phyloP scores from a whole-genome alignment of 257 asterid species.

The Anisodus acutangulus region DNA sequence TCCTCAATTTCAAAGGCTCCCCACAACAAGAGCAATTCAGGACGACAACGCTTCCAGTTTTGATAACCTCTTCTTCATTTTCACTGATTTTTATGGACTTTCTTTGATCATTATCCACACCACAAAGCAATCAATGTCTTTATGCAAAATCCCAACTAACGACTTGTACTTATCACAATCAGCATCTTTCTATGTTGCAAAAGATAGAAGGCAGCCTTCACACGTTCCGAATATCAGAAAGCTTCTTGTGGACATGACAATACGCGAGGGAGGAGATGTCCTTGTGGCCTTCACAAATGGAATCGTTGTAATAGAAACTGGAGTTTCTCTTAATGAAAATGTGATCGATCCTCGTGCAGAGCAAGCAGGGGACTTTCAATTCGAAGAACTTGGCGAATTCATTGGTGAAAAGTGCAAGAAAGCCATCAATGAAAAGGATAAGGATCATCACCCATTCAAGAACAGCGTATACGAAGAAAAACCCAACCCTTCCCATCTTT shows the following conservation, averaged over 20 bases:
- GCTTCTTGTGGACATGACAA: slow-evolving; percentile 76
- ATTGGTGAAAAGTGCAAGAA: slow-evolving; percentile 61
- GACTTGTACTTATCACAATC: slow-evolving; percentile 54
- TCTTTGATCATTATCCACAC: slow-evolving; percentile 50
- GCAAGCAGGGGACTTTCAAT: slow-evolving; percentile 70
- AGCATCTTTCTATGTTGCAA: slow-evolving; percentile 62
- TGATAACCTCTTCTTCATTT: slow-evolving; percentile 48
- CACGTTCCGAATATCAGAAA: slow-evolving; percentile 74
- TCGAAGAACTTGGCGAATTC: slow-evolving; percentile 74
- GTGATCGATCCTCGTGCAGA: slow-evolving; percentile 81
- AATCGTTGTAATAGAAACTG: slow-evolving; percentile 67
- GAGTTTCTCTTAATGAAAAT: slow-evolving; percentile 54
- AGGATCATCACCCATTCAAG: slow-evolving; percentile 77
- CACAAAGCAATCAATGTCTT: slow-evolving; percentile 51
- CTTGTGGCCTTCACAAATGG: slow-evolving; percentile 83
- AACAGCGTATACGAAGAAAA: slow-evolving; percentile 61
- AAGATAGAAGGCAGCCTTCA: slow-evolving; percentile 74
- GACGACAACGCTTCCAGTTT: slow-evolving; percentile 37
- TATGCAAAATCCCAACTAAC: slow-evolving; percentile 68
- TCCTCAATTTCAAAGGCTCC: slow-evolving; percentile 55
- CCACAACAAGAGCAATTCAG: slow-evolving; percentile 81
- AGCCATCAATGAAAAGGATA: slow-evolving; percentile 69
- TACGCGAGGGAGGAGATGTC: slow-evolving; percentile 81
- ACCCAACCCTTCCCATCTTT: slow-evolving; percentile 58
- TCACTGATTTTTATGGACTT: slow-evolving; percentile 35